Base-by-base conservation (phyloP, 176 grass and related monocot species). In the Aegilops umbellulata region DNA sequence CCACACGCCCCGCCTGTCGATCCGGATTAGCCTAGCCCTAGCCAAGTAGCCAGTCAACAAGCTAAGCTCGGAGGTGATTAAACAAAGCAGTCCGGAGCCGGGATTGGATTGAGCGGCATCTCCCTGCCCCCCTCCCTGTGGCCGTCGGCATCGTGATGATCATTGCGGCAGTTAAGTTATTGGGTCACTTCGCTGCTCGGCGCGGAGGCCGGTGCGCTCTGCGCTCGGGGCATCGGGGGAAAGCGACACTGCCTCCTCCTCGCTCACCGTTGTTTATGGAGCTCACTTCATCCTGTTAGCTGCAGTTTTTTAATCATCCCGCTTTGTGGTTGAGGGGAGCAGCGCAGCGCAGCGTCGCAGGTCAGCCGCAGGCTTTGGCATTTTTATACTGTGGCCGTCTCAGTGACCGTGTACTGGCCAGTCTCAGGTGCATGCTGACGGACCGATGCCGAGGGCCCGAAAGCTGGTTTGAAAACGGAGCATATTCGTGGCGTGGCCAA, bases 241-340 rank as follows among this genome's bases (percentile, higher is more conserved):
- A 64, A 44, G 86, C 86, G 63, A 83, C 64, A 6, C 73, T 70
- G 86, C 80, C 20, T 60, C 46, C 42, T 46, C 42, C 30, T 22
- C 32, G 42, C 30, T 4, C n/a, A 3, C 12, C 14, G 15, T 81
- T 36, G 60, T 32, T 81, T 89, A 80, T 11, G 55, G 65, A 13
- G 14, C 65, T 19, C 32, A 25, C 31, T 31, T 72, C 49, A 1
- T 24, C 49, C 20, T 41, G 65, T 32, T 60, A 58, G 46, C 44
- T 32, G 65, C 42, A 44, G 78, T 65, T 80, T 51, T 34, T 67
- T 76, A 7, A 25, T 30, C 27, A 15, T 64, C 10, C 32, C 32
- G 73, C 80, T 87, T 83, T 79, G 57, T 83, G 84, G 46, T 69
- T n/a, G 41, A 36, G 57, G 74, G 89, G 80, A 65, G 58, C 84